phyloP scores from a whole-genome alignment of 805 yeast genomes.

The Torulaspora delbrueckii region DNA sequence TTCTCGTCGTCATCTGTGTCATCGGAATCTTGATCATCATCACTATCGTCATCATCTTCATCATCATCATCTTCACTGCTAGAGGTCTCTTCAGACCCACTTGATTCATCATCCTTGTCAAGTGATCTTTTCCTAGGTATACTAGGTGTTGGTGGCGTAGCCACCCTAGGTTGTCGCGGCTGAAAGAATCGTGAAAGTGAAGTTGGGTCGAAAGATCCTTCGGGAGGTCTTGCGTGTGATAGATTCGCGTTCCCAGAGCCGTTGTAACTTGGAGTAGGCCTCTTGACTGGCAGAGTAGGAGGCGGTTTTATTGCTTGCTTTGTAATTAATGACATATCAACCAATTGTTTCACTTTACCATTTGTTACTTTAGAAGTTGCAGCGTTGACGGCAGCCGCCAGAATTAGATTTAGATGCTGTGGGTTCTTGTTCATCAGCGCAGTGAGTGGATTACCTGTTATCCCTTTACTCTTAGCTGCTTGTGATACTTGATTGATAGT shows the following conservation, averaged over 20 bases:
- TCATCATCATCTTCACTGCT: slow-evolving; percentile 28
- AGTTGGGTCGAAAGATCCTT: slow-evolving; percentile 32
- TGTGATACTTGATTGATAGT: slow-evolving; percentile 87
- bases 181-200: slow-evolving; percentile 36
- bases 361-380: slow-evolving; percentile 61
- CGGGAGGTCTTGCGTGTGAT: neutral
- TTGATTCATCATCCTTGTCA: slow-evolving; percentile 13
- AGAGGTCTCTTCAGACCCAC: slow-evolving; percentile 16
- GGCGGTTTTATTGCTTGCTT: slow-evolving; percentile 5
- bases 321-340: slow-evolving; percentile 27
- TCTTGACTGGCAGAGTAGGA: slow-evolving; percentile 1
- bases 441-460: slow-evolving; percentile 70
- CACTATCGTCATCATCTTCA: slow-evolving; percentile 18
- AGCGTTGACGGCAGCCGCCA: slow-evolving; percentile 76
- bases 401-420: slow-evolving; percentile 68
- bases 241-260: neutral
- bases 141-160: slow-evolving; percentile 15
- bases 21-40: slow-evolving; percentile 18
- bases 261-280: slow-evolving; percentile 1
- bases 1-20: slow-evolving; percentile 6
- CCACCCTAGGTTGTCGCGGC: slow-evolving; percentile 28
- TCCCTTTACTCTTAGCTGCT: slow-evolving; percentile 80
- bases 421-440: slow-evolving; percentile 78
- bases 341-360: slow-evolving; percentile 45
- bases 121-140: slow-evolving; percentile 24